These are phyloP conservation scores for Coemansia sp. DNA, from an alignment of 192 early-diverging fungal genomes.

Conservation along the genomic window DNA sequence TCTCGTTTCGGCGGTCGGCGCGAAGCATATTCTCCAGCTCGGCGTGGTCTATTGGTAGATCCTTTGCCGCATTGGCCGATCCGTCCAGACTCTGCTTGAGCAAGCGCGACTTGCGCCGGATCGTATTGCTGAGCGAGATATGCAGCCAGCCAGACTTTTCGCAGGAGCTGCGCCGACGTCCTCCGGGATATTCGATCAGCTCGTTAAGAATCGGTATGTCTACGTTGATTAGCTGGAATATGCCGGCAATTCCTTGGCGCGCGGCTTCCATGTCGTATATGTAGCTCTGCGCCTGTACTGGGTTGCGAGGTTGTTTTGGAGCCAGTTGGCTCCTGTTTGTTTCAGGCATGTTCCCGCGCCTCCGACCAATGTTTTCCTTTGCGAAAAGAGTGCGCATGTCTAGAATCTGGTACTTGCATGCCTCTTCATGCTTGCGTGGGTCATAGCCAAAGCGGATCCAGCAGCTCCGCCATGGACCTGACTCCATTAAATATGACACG, in stretches of 20 bases:
- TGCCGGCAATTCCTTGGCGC: constrained; percentile 25
- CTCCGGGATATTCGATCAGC: constrained; percentile 34
- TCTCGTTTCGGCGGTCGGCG: constrained; percentile 23
- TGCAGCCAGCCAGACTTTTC: constrained; percentile 49
- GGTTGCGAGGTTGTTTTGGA: constrained; percentile 5
- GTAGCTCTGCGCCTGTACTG: constrained; percentile 12
- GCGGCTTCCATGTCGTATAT: constrained; percentile 29
- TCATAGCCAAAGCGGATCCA: constrained; percentile 56
- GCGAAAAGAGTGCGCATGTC: constrained; percentile 25
- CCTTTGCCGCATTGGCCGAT: not conserved
- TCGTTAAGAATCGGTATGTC: constrained; percentile 22
- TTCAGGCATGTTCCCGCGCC: constrained; percentile 6
- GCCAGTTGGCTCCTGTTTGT: not conserved
- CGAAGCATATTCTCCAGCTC: constrained; percentile 26
- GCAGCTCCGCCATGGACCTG: constrained; percentile 50
- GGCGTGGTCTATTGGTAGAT: constrained; percentile 20
- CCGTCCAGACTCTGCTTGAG: constrained; percentile 15
- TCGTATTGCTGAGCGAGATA: constrained; percentile 17
- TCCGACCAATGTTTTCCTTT: not conserved
- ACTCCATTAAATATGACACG: constrained; percentile 41
- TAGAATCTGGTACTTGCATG: constrained; percentile 50
- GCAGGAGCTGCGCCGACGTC: constrained; percentile 25
- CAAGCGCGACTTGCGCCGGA: constrained; percentile 22
- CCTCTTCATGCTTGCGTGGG: constrained; percentile 36
- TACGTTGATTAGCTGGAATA: constrained; percentile 38